Conservation (phyloP, 2,329 filamentous ascomycete species). For the Aureobasidium sp. region DNA sequence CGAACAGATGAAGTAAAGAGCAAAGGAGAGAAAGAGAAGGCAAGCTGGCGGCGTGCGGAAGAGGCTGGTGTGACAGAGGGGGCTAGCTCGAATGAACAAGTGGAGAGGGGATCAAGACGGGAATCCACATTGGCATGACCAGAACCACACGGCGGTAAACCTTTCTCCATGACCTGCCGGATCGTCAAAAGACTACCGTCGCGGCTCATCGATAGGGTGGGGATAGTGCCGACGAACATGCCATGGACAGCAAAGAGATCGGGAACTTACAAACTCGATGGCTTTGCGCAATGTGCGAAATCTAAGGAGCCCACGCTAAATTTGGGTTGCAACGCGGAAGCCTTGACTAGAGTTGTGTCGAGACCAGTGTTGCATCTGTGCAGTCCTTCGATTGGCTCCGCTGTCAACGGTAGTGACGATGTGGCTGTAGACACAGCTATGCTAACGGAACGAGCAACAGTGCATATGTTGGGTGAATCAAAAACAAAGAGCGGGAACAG, state of each 20-base stretch:
- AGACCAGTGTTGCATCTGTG: neutral
- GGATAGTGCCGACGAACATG: neutral
- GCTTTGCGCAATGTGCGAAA: neutral
- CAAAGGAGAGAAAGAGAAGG: neutral
- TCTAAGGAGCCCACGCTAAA: neutral
- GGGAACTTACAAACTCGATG: neutral
- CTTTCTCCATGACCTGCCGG: neutral
- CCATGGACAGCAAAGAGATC: neutral
- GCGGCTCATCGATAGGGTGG: neutral
- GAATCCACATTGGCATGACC: constrained; percentile 1
- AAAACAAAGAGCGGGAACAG: neutral
- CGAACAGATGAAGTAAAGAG: neutral
- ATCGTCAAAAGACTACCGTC: neutral
- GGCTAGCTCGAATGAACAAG: constrained; percentile 4
- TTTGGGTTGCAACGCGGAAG: neutral
- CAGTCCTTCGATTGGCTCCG: neutral
- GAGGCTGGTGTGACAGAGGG: neutral
- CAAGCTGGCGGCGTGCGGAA: neutral
- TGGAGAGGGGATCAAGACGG: neutral
- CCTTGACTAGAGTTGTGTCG: neutral
- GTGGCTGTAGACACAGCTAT: neutral
- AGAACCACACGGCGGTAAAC: neutral
- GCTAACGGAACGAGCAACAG: neutral
- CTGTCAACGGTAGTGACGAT: neutral
- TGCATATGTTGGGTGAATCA: neutral